Conservation (phyloP, 805 yeast genomes). For the Wickerhamomyces silvicola region DNA sequence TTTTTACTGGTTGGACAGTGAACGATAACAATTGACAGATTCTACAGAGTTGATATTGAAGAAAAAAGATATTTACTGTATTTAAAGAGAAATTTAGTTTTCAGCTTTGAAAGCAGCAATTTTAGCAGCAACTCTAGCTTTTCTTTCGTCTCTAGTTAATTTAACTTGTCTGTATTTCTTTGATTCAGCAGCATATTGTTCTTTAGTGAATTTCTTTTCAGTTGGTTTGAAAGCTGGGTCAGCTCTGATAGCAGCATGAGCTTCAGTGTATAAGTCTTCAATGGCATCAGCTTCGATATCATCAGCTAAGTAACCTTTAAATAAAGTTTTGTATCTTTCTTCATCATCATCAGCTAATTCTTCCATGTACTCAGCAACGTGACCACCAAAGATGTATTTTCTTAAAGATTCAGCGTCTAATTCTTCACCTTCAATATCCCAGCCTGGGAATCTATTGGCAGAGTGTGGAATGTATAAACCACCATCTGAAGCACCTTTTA, state of each 20-base stretch:
- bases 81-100: constrained; percentile 19
- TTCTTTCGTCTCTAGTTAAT: constrained; percentile 88
- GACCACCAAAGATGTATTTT: constrained; percentile 99
- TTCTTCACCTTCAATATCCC: constrained; percentile 98
- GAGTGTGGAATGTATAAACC: constrained; percentile 99
- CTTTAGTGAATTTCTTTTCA: constrained; percentile 92
- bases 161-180: constrained; percentile 85
- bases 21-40: constrained; percentile 31
- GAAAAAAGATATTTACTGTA: constrained; percentile 36
- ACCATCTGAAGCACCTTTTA: constrained; percentile 99
- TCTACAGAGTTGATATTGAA: too few relatives aligned
- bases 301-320: constrained; percentile 94
- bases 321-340: constrained; percentile 95
- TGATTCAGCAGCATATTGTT: constrained; percentile 94
- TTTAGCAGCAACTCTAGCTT: constrained; percentile 85
- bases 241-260: constrained; percentile 93
- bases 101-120: constrained; percentile 77
- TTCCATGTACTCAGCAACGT: constrained; percentile 99
- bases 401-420: constrained; percentile 95
- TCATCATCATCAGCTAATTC: constrained; percentile 99
- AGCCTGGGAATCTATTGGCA: constrained; percentile 99
- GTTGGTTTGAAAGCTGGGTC: constrained; percentile 90
- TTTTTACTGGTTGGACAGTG: constrained; percentile 4
- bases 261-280: constrained; percentile 92
- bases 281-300: constrained; percentile 95